A percentile compares a stretch with the other conserved stretches of the same genome.
These are phyloP conservation scores for Picea abies DNA, from an alignment of 83 land plant genomes.

Conservation along the genomic window DNA sequence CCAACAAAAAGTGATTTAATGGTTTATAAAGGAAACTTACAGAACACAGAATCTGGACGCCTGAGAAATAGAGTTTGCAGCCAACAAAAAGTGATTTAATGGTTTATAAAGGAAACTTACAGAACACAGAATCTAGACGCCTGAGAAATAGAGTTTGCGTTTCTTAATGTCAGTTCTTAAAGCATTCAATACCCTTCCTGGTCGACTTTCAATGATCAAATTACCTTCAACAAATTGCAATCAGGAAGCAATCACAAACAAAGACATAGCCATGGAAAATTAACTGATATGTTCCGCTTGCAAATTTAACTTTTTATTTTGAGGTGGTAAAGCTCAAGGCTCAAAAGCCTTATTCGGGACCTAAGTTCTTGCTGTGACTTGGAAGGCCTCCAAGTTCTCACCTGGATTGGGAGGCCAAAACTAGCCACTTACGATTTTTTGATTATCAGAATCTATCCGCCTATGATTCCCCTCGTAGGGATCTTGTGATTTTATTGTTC, in stretches of 20 bases:
- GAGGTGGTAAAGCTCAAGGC: too few relatives aligned
- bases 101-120: neutral
- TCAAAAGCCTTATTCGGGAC: too few relatives aligned
- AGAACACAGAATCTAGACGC: neutral
- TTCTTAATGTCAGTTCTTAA: neutral
- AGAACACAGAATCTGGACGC: neutral
- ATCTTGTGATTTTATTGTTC: too few relatives aligned
- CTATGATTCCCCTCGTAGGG: too few relatives aligned
- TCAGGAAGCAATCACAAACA: neutral
- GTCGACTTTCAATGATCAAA: neutral
- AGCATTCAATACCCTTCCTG: neutral
- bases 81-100: neutral
- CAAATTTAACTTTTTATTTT: neutral
- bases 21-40: neutral
- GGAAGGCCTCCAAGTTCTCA: too few relatives aligned
- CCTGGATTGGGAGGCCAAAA: too few relatives aligned
- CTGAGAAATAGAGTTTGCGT: neutral
- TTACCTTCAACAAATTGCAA: neutral
- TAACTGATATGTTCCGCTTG: neutral
- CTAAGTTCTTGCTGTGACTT: too few relatives aligned
- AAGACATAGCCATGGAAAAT: neutral
- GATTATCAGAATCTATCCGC: too few relatives aligned
- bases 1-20: neutral
- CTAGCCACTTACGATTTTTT: too few relatives aligned
- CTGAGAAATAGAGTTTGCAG: too few relatives aligned